A percentile compares a stretch with the other conserved stretches of the same genome.
phyloP scores from a whole-genome alignment of 495 filamentous ascomycete genomes.

The Penicillium angulare region DNA sequence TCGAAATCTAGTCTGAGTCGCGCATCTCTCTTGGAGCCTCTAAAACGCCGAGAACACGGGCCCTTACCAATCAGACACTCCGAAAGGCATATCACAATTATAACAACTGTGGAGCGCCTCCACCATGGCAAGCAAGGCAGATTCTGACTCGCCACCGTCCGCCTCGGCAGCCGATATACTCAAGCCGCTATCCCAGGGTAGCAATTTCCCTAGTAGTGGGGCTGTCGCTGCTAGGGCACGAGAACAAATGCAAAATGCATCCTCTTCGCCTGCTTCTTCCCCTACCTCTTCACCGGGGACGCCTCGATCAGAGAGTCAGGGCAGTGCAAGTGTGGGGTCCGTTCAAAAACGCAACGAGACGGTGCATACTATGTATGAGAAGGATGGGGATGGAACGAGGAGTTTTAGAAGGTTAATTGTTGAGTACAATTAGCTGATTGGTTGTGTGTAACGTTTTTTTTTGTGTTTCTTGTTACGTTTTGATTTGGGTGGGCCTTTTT shows the following conservation, averaged over 20 bases:
- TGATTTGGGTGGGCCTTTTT: not conserved
- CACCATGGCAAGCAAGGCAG: constrained; percentile 18
- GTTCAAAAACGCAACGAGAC: constrained; percentile 26
- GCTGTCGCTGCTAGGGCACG: constrained; percentile 20
- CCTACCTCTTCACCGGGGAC: not conserved
- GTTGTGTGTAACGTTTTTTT: not conserved
- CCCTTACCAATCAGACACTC: too few species aligned
- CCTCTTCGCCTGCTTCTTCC: constrained; percentile 1
- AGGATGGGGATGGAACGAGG: constrained; percentile 29
- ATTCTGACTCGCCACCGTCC: constrained; percentile 8
- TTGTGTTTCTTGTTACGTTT: constrained; percentile 4
- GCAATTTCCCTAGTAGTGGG: constrained; percentile 31
- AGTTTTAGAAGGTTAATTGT: constrained; percentile 35
- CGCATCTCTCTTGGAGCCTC: too few species aligned
- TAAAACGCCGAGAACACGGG: not conserved
- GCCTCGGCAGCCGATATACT: constrained; percentile 39
- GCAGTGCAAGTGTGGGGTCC: not conserved
- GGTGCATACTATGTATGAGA: constrained; percentile 30
- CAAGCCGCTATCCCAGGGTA: constrained; percentile 32
- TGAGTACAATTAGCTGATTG: constrained; percentile 31
- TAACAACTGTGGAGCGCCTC: not conserved
- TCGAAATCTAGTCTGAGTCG: too few species aligned
- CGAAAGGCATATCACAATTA: too few species aligned
- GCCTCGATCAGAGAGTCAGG: not conserved
- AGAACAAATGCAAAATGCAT: constrained; percentile 11